These are phyloP conservation scores for Trichoderma harzianum DNA, from an alignment of 2,329 filamentous ascomycete genomes.

Conservation along the genomic window DNA sequence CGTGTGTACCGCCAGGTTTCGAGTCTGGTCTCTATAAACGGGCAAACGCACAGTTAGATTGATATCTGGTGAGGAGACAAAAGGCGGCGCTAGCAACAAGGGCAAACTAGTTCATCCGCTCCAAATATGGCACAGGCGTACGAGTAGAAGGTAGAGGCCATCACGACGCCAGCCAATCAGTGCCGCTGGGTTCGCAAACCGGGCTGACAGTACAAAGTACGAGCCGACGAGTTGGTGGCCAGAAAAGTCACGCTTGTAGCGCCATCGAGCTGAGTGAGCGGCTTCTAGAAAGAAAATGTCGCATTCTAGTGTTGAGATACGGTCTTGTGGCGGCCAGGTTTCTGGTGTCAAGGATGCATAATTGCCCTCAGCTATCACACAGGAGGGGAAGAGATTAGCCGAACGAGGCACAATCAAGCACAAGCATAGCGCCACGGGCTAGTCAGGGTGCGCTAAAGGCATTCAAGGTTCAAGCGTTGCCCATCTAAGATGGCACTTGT, in stretches of 20 bases:
- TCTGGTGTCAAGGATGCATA: not conserved
- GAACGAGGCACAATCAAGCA: constrained; percentile 2
- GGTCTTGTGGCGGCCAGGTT: not conserved
- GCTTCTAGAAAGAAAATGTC: constrained; percentile 17
- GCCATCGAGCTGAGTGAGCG: not conserved
- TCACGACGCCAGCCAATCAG: not conserved
- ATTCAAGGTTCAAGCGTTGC: not conserved
- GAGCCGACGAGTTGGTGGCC: not conserved
- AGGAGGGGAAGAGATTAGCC: not conserved
- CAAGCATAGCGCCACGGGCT: not conserved
- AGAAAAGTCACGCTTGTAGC: not conserved
- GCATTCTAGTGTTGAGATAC: constrained; percentile 14
- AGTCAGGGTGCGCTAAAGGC: not conserved
- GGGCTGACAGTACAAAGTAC: not conserved
- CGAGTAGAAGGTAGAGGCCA: not conserved
- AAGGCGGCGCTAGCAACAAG: not conserved
- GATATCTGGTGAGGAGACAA: not conserved
- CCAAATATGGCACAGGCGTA: not conserved
- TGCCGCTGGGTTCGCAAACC: not conserved
- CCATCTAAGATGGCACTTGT: not conserved
- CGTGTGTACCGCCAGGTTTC: constrained; percentile 4
- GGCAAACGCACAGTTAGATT: not conserved
- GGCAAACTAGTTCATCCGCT: not conserved
- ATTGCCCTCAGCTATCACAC: not conserved
- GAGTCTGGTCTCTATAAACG: not conserved